Conservation (phyloP, 176 grass and related monocot species). For the Tillandsia fasciculata region DNA sequence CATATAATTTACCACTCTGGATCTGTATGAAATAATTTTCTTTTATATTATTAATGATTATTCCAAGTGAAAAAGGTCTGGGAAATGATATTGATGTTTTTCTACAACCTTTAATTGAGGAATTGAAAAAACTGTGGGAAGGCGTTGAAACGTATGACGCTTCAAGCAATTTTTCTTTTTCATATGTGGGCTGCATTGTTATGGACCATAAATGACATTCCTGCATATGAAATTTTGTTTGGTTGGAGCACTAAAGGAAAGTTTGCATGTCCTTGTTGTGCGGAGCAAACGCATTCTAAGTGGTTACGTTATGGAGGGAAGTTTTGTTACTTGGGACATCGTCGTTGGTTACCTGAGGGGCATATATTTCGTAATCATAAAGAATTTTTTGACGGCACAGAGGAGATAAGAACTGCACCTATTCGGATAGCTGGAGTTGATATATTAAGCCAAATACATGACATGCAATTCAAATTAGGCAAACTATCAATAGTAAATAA, state of each 20-base stretch:
- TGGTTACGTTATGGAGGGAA: background rate
- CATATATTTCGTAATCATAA: background rate
- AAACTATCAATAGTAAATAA: no score
- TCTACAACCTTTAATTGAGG: constrained; percentile 17
- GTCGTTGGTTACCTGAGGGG: background rate
- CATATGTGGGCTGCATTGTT: background rate
- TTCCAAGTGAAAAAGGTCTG: background rate
- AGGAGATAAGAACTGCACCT: background rate
- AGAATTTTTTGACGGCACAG: background rate
- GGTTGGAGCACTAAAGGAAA: constrained; percentile 13
- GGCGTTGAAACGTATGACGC: constrained; percentile 7
- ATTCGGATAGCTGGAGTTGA: no score
- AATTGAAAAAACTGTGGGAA: constrained; percentile 6
- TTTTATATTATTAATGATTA: constrained; percentile 12
- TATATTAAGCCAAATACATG: no score
- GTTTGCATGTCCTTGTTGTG: constrained; percentile 9
- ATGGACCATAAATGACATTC: constrained; percentile 12
- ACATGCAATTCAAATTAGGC: no score
- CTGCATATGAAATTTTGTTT: background rate
- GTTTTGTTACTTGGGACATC: constrained; percentile 17
- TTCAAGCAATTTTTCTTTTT: background rate
- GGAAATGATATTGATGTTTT: constrained; percentile 24
- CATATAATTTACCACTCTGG: constrained; percentile 19
- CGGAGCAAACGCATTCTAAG: background rate
- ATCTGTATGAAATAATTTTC: constrained; percentile 12